Evolutionary conservation across 2,329 filamentous ascomycete species (phyloP), one percentile per base, ranked within the genome.

Genomic region (Aureobasidium sp.): DNA sequence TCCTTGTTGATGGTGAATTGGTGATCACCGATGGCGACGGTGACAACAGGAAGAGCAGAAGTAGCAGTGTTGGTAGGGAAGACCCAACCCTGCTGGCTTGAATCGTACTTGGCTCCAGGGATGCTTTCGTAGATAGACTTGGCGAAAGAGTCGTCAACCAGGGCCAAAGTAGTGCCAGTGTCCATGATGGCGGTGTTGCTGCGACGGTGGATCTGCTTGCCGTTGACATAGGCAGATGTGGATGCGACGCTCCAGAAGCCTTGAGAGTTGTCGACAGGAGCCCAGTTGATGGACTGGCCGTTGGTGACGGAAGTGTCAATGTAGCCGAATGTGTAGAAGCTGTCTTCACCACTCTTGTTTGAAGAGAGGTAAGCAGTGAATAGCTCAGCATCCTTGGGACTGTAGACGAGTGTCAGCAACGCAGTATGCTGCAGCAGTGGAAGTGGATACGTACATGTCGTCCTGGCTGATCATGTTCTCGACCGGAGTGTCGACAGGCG

Each of bases 261-360:
- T 61, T 84, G 73, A 1, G 78, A 81, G 62, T 81, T 84, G 73
- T 90, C 84, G 53, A 90, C 74, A 14, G 80, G 76, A 0, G 83
- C 81, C 74, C 85, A 90, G 66, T 78, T 72, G 45, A 63, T 60
- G 56, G 56, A 47, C 64, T 59, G 14, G 66, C 64, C 3, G 77
- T 76, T 60, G 76, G 78, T 52, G 88, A 77, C 0, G 82, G 79
- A n/a, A 81, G 86, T 70, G 68, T 90, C 87, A 68, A 90, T 86
- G 71, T 79, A 87, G 22, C 88, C 88, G 66, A 90, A 90, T 1
- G 87, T 90, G 75, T 87, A 90, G 76, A 89, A 90, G 0, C 72
- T 84, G 54, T 77, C 75, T 62, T 76, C 67, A 14, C 63, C 63
- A 67, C 85, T 82, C 29, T 81, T 78, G 68, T 76, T 78, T 63